phyloP scores from a whole-genome alignment of 129 eudicot species.

The Rutidosis leptorrhynchoides region DNA sequence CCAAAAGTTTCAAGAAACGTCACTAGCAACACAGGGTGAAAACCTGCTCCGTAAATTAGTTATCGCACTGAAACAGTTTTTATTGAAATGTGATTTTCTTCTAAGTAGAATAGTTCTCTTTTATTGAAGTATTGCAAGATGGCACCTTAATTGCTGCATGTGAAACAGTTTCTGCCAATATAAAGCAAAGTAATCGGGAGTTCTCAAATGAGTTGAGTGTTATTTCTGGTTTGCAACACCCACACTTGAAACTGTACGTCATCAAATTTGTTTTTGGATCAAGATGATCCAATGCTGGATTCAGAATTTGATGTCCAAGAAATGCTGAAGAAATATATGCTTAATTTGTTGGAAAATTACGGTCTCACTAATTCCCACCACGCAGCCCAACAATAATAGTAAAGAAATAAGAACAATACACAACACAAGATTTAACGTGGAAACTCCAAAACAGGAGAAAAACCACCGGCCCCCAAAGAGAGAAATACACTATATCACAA shows the following conservation, averaged over 20 bases:
- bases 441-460: no score
- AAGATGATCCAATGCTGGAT: constrained; percentile 44
- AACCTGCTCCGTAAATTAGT: no score
- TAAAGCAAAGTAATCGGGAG: constrained; percentile 75
- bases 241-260: constrained; percentile 7
- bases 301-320: constrained; percentile 34
- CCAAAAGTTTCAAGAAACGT: no score
- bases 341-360: no score
- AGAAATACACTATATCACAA: no score
- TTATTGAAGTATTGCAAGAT: constrained; percentile 34
- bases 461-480: no score
- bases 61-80: not conserved
- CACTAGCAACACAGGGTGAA: no score
- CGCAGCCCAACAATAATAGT: no score
- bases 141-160: constrained; percentile 50
- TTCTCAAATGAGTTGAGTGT: constrained; percentile 72
- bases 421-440: no score
- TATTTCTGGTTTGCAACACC: constrained; percentile 77
- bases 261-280: constrained; percentile 29
- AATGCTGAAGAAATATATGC: no score
- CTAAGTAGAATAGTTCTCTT: not conserved
- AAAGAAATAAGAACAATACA: no score
- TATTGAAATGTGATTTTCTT: not conserved
- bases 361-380: no score
- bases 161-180: constrained; percentile 37